Evolutionary conservation across 2,329 filamentous ascomycete genomes (phyloP).

Genomic region (Cladophialophora immunda): DNA sequence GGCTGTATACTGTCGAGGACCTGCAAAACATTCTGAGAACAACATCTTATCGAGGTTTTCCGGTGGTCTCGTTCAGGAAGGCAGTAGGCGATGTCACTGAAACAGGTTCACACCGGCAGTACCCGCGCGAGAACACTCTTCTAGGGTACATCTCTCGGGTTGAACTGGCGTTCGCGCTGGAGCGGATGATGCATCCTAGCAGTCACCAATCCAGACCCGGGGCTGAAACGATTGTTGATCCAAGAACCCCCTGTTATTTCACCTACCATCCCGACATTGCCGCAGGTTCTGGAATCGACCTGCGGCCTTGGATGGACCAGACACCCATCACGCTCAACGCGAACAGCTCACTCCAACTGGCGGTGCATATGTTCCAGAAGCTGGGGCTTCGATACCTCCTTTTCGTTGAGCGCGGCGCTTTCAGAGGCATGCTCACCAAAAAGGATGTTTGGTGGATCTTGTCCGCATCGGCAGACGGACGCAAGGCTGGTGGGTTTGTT

Average conservation of each 20-base stretch:
- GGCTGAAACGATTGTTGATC: constrained; percentile 51
- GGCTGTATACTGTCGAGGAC: constrained; percentile 83
- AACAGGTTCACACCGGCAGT: constrained; percentile 13
- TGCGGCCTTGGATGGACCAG: constrained; percentile 98
- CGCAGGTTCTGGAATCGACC: constrained; percentile 78
- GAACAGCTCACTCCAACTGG: constrained; percentile 79
- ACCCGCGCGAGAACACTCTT: constrained; percentile 65
- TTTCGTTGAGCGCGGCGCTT: constrained; percentile 80
- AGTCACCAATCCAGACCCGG: constrained; percentile 50
- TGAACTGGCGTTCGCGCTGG: constrained; percentile 84
- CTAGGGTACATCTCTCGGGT: constrained; percentile 94
- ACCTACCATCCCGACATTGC: constrained; percentile 83
- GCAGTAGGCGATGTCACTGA: constrained; percentile 15
- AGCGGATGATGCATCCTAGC: constrained; percentile 58
- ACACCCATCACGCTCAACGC: constrained; percentile 90
- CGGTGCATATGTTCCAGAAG: constrained; percentile 92
- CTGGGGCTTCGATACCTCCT: constrained; percentile 90
- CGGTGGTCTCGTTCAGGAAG: constrained; percentile 67
- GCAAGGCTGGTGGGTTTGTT: constrained; percentile 32
- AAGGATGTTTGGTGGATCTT: constrained; percentile 97
- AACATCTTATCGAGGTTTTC: constrained; percentile 88
- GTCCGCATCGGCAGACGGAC: constrained; percentile 73
- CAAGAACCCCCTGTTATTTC: constrained; percentile 73
- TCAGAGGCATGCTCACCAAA: constrained; percentile 91
- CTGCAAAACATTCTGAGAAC: constrained; percentile 75